Percentiles rank a stretch among this genome's conserved stretches.
Evolutionary conservation across 495 filamentous ascomycete genomes (phyloP).

Genomic region (Parmelia sp.): DNA sequence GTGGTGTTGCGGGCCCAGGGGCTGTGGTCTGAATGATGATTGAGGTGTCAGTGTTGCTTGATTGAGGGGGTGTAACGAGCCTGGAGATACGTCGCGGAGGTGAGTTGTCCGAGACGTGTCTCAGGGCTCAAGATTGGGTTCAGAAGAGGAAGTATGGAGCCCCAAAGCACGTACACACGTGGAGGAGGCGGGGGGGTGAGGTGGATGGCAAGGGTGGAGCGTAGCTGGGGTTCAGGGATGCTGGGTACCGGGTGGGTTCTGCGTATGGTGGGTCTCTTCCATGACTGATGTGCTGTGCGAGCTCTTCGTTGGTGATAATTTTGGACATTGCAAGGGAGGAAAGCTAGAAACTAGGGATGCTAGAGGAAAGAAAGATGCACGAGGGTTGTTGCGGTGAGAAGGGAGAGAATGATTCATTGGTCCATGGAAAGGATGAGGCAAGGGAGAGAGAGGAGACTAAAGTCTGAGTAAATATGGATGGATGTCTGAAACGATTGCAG

Average conservation of each 20-base stretch:
- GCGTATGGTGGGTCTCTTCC: neutral
- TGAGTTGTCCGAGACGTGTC: too few species aligned
- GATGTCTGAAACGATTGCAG: neutral
- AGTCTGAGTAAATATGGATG: neutral
- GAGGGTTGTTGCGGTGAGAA: neutral
- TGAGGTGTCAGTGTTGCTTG: too few species aligned
- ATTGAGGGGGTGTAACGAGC: too few species aligned
- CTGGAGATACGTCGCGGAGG: too few species aligned
- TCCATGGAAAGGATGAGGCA: neutral
- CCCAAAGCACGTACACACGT: too few species aligned
- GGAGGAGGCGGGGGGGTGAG: slow-evolving; percentile 7
- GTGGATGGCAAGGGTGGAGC: neutral
- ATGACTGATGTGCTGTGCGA: too few species aligned
- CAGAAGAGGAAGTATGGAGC: too few species aligned
- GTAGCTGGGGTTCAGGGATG: neutral
- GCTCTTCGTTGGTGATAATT: too few species aligned
- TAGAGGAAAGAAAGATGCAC: neutral
- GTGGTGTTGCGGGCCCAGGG: too few species aligned
- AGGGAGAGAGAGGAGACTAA: neutral
- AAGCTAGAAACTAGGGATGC: neutral
- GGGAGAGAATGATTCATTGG: neutral
- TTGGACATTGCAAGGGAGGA: neutral
- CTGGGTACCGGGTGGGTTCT: neutral
- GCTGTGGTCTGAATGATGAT: too few species aligned
- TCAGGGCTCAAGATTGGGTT: too few species aligned